Evolutionary conservation across 768 basidiomycete genomes (phyloP).

Genomic region (Suillus luteus): DNA sequence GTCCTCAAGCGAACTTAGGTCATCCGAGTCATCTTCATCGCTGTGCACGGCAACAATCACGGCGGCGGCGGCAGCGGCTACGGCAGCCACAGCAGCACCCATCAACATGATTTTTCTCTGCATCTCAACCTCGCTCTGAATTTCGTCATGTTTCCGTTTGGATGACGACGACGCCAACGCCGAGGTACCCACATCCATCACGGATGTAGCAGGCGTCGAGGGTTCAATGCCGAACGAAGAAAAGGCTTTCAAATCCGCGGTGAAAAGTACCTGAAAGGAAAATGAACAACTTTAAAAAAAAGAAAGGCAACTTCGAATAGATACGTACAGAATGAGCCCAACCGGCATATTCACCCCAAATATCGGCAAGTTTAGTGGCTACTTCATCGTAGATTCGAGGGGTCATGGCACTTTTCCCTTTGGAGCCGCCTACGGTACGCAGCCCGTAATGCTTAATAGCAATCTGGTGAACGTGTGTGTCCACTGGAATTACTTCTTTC

Average conservation of each 20-base stretch:
- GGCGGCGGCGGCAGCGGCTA: not conserved
- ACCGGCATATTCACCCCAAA: slow-evolving; percentile 87
- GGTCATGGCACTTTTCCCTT: slow-evolving; percentile 63
- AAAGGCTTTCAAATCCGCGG: slow-evolving; percentile 72
- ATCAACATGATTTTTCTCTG: not conserved
- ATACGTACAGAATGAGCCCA: slow-evolving; percentile 82
- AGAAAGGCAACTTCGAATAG: not conserved
- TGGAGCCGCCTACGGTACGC: slow-evolving; percentile 40
- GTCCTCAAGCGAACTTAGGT: not conserved
- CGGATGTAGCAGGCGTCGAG: not conserved
- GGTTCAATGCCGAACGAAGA: slow-evolving; percentile 50
- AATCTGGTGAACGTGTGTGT: slow-evolving; percentile 94
- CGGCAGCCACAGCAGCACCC: not conserved
- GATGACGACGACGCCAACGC: not conserved
- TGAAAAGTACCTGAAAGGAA: slow-evolving; percentile 64
- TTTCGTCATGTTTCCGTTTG: not conserved
- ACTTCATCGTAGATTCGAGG: slow-evolving; percentile 78
- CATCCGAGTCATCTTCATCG: not conserved
- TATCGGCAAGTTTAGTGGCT: slow-evolving; percentile 53
- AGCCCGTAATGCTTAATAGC: slow-evolving; percentile 78
- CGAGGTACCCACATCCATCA: not conserved
- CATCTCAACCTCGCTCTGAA: not conserved
- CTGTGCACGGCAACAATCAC: not conserved
- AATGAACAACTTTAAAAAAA: not conserved
- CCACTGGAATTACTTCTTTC: slow-evolving; percentile 89